These are phyloP conservation scores for Penicillium sp. DNA, from an alignment of 2,329 filamentous ascomycete genomes.

Conservation along the genomic window DNA sequence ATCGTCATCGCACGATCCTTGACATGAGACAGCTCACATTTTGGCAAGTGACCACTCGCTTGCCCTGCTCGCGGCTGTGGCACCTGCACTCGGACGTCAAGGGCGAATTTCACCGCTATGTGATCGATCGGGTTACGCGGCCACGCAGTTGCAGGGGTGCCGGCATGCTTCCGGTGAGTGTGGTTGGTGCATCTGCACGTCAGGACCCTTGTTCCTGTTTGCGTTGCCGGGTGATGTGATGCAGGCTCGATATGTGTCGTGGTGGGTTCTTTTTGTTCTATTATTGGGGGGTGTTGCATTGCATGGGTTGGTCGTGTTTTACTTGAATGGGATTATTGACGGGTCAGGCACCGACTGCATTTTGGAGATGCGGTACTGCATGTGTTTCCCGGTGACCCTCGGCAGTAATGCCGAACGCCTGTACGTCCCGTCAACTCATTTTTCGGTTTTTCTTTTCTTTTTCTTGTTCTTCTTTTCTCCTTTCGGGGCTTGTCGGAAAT, in stretches of 20 bases:
- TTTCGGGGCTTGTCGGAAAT: not conserved
- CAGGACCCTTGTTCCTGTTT: constrained; percentile 1
- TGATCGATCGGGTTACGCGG: constrained; percentile 24
- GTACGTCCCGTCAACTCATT: not conserved
- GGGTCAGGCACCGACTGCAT: not conserved
- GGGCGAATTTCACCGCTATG: constrained; percentile 31
- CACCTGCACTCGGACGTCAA: constrained; percentile 5
- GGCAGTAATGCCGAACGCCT: not conserved
- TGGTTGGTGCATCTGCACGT: not conserved
- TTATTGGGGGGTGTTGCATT: not conserved
- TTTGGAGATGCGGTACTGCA: not conserved
- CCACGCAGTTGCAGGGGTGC: not conserved
- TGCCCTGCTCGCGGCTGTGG: too few relatives aligned
- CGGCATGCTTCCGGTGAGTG: not conserved
- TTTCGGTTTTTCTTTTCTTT: not conserved
- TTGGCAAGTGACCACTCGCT: constrained; percentile 13
- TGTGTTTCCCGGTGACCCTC: not conserved
- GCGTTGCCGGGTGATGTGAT: not conserved
- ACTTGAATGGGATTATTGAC: not conserved
- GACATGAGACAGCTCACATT: constrained; percentile 27
- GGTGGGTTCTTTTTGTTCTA: too few relatives aligned
- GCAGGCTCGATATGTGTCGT: constrained; percentile 7
- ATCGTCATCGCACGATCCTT: constrained; percentile 18
- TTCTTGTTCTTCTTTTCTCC: not conserved
- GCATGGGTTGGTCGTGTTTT: not conserved